A percentile compares a stretch with the other conserved stretches of the same genome.
Evolutionary conservation across 139 green algal genomes (phyloP).

Genomic region (Marvania coccoides): DNA sequence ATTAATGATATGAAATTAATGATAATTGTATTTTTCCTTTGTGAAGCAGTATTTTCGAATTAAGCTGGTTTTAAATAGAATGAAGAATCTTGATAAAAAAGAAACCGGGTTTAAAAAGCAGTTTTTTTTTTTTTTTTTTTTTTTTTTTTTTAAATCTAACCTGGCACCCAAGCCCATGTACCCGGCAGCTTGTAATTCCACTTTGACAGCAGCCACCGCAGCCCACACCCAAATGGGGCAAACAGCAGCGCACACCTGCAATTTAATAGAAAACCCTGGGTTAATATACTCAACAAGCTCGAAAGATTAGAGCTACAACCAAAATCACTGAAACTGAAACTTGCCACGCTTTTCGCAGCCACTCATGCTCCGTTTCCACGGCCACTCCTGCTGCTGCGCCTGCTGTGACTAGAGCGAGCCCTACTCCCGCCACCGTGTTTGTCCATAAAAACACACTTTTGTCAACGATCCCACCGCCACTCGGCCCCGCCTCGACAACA

Average conservation of each 20-base stretch:
- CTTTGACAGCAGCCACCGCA: conserved; percentile 56
- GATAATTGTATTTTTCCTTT: no score
- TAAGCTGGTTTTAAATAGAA: no score
- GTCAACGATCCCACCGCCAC: not conserved
- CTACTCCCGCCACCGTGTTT: not conserved
- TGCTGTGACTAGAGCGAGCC: conserved; percentile 10
- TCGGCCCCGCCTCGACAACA: not conserved
- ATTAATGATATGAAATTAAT: no score
- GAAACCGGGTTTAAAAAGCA: no score
- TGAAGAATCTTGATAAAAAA: no score
- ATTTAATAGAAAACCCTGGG: no score
- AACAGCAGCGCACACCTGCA: conserved; percentile 32
- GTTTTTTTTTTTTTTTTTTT: no score
- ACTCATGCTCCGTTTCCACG: conserved; percentile 10
- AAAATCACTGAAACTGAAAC: no score
- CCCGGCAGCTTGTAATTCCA: conserved; percentile 41
- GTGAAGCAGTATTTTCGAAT: no score
- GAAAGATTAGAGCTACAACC: no score
- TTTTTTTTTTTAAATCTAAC: no score
- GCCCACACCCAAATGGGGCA: conserved; percentile 28
- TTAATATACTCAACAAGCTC: no score
- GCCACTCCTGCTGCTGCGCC: not conserved
- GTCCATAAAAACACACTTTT: not conserved
- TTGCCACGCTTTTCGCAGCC: conserved; percentile 18
- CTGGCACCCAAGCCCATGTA: conserved; percentile 52